A percentile compares a stretch with the other conserved stretches of the same genome.
phyloP scores from a whole-genome alignment of 768 basidiomycete species.

The Neoboletus subvelutipes region DNA sequence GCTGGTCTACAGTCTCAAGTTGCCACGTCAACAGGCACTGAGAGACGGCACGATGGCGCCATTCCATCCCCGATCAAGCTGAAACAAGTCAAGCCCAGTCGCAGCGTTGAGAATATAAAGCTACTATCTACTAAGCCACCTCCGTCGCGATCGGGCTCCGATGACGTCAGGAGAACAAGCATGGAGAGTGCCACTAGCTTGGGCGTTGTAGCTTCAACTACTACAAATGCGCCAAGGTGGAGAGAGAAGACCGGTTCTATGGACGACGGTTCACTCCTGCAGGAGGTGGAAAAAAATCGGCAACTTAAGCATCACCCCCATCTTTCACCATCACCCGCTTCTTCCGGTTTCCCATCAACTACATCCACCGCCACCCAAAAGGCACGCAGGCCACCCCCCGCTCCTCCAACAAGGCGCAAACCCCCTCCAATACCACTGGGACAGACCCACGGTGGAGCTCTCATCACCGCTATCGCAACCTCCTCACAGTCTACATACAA shows the following conservation, averaged over 20 bases:
- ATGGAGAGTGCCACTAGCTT: constrained; percentile 35
- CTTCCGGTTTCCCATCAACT: constrained; percentile 18
- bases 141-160: constrained; percentile 35
- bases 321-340: constrained; percentile 17
- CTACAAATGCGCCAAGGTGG: constrained; percentile 15
- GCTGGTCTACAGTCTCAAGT: constrained; percentile 3
- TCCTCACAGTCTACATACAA: constrained; percentile 30
- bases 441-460: constrained; percentile 48
- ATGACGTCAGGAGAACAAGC: constrained; percentile 42
- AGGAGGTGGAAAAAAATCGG: constrained; percentile 16
- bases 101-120: constrained; percentile 63
- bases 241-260: constrained; percentile 28
- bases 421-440: constrained; percentile 67
- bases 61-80: constrained; percentile 26
- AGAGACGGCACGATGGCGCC: constrained; percentile 24
- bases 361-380: constrained; percentile 24
- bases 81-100: constrained; percentile 58
- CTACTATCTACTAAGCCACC: constrained; percentile 26
- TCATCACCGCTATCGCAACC: constrained; percentile 57
- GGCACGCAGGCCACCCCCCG: constrained; percentile 57
- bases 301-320: constrained; percentile 19
- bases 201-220: constrained; percentile 29
- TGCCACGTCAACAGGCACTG: constrained; percentile 3
- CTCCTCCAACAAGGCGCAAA: constrained; percentile 65
- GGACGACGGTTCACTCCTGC: constrained; percentile 26